phyloP scores from a whole-genome alignment of 2,329 filamentous ascomycete species.

The Curvularia spicifera region DNA sequence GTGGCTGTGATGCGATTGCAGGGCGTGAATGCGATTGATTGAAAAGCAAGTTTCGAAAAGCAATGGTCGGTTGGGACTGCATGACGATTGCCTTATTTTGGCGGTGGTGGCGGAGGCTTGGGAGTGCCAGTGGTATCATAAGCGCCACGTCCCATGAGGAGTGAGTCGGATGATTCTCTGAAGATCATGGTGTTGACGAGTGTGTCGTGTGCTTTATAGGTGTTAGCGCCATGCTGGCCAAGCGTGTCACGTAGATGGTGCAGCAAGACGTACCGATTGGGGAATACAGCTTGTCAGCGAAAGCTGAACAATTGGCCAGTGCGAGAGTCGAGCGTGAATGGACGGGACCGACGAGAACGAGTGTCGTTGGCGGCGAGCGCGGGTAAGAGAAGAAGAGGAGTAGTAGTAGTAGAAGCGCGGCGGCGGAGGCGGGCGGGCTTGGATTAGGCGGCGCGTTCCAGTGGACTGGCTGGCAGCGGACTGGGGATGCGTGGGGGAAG shows the following conservation, averaged over 20 bases:
- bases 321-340: slow-evolving; percentile 13
- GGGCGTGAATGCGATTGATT: not conserved
- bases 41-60: slow-evolving; percentile 5
- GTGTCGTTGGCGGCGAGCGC: slow-evolving; percentile 27
- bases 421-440: slow-evolving; percentile 5
- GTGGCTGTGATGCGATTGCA: not conserved
- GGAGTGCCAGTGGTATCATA: slow-evolving; percentile 59
- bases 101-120: slow-evolving; percentile 53
- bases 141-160: slow-evolving; percentile 57
- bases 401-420: too few species aligned
- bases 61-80: slow-evolving; percentile 17
- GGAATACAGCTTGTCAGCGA: slow-evolving; percentile 27
- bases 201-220: slow-evolving; percentile 40
- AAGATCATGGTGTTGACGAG: slow-evolving; percentile 50
- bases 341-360: slow-evolving; percentile 21
- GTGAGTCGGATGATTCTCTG: slow-evolving; percentile 46
- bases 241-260: not conserved
- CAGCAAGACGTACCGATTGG: slow-evolving; percentile 30
- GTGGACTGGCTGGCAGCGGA: slow-evolving; percentile 42
- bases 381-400: slow-evolving; percentile 14
- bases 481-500: slow-evolving; percentile 9
- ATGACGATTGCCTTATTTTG: slow-evolving; percentile 42
- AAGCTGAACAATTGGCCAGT: slow-evolving; percentile 34
- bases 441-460: slow-evolving; percentile 40
- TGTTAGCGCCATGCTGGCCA: slow-evolving; percentile 34